These are phyloP conservation scores for Kwoniella pini DNA, from an alignment of 768 basidiomycete genomes.

Conservation along the genomic window DNA sequence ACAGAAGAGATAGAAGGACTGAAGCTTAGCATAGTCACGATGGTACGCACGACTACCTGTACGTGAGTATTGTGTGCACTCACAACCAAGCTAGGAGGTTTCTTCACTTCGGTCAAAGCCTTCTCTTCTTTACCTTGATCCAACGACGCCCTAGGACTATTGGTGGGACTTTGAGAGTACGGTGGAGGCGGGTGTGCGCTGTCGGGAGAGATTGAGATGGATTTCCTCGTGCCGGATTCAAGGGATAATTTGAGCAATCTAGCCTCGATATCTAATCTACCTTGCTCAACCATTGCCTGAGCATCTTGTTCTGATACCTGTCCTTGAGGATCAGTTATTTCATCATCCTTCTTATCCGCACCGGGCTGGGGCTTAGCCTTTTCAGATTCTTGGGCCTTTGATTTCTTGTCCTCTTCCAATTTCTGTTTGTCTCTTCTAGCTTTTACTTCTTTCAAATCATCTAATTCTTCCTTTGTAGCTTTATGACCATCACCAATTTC, in stretches of 20 bases:
- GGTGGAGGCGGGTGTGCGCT: neutral
- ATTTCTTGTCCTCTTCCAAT: constrained; percentile 18
- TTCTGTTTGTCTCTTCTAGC: constrained; percentile 23
- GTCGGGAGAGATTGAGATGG: neutral
- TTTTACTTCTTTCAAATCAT: constrained; percentile 43
- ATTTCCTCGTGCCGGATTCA: constrained; percentile 19
- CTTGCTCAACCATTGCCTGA: constrained; percentile 21
- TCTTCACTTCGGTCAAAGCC: constrained; percentile 26
- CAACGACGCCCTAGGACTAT: constrained; percentile 27
- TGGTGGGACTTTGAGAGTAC: neutral
- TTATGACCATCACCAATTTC: constrained; percentile 53
- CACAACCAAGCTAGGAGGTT: constrained; percentile 48
- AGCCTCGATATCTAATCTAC: constrained; percentile 34
- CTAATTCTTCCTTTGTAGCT: constrained; percentile 39
- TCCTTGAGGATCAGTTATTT: constrained; percentile 9
- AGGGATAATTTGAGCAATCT: constrained; percentile 34
- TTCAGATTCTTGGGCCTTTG: neutral
- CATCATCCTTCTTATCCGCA: constrained; percentile 22
- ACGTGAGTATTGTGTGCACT: constrained; percentile 11
- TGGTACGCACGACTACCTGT: too few species aligned
- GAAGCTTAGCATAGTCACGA: too few species aligned
- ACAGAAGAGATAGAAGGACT: neutral
- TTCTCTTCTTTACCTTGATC: constrained; percentile 36
- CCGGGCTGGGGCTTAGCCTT: constrained; percentile 47
- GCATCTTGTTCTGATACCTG: constrained; percentile 15